Base-by-base conservation (phyloP, 768 basidiomycete species). In the Suillus plorans region DNA sequence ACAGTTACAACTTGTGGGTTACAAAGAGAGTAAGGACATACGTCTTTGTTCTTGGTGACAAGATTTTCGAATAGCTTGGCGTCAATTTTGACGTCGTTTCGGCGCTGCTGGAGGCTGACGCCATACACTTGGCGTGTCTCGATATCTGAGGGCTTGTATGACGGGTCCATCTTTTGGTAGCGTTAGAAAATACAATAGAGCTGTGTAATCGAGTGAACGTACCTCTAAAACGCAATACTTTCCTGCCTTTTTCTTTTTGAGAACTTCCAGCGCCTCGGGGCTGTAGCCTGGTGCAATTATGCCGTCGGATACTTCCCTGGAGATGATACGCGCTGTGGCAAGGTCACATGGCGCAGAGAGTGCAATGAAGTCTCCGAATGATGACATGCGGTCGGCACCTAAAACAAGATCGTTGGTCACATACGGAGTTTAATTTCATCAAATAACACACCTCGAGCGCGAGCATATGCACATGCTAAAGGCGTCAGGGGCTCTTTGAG, bases 381-480 rank as follows among this genome's bases (percentile, higher is more conserved):
- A 98, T 1, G 97, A 98, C 97, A 99, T 99, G 62, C 97, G 89
- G 76, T 99, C 97, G 28, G 97, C 97, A 63, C 95, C 92, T 93
- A 68, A 7, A 68, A 63, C 37, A 67, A 31, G 25, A 56, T 20
- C 63, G 64, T 64, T 20, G 63, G 63, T 50, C 56, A 47, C 25
- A 10, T 45, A 62, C 4, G 9, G 25, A 12, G 41, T 28, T 37
- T 36, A 59, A 28, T 41, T n/a, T 39, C 37, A 57, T 42, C 20
- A 41, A 37, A 13, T 56, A 10, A 76, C 82, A 58, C 67, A 90
- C 94, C 97, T 73, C 97, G 88, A 57, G 97, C 97, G 55, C 97
- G 89, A 55, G 97, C 97, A 70, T 99, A 99, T 0, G 97, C 97
- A 62, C 86, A 84, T 25, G 97, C 96, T 58, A 99, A 84, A 9